These are phyloP conservation scores for Blastobotrys petasosporus DNA, from an alignment of 1,139 yeast genomes.

Conservation along the genomic window DNA sequence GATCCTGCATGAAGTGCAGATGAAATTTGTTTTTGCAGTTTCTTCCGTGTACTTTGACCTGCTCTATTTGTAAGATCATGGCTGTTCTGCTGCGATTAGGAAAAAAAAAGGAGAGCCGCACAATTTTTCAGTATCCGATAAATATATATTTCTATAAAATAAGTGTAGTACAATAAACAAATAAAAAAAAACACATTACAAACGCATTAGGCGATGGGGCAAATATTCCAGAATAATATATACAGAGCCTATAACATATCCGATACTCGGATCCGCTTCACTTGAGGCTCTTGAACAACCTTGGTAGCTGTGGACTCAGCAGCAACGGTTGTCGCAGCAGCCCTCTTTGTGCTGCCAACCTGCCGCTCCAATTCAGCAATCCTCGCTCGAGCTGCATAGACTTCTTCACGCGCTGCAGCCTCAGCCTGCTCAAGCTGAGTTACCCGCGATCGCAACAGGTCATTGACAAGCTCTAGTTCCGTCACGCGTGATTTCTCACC, in stretches of 20 bases:
- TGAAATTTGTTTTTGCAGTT: too few species aligned
- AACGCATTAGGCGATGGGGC: too few species aligned
- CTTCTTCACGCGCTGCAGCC: constrained; percentile 30
- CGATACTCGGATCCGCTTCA: constrained; percentile 23
- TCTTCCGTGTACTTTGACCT: too few species aligned
- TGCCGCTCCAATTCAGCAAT: constrained; percentile 11
- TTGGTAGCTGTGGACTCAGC: constrained; percentile 10
- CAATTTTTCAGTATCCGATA: neutral
- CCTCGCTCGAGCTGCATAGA: constrained; percentile 26
- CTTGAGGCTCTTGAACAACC: constrained; percentile 9
- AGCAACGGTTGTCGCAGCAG: constrained; percentile 12
- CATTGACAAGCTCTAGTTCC: constrained; percentile 84
- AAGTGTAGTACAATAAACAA: neutral
- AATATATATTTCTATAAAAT: neutral
- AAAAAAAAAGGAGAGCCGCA: neutral
- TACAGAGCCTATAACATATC: constrained; percentile 17
- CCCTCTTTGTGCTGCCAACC: constrained; percentile 19
- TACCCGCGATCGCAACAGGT: constrained; percentile 71
- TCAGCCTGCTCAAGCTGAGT: constrained; percentile 73
- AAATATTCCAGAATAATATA: constrained; percentile 1
- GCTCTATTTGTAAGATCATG: too few species aligned
- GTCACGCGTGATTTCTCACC: constrained; percentile 33
- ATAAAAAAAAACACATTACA: neutral
- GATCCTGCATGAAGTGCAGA: too few species aligned
- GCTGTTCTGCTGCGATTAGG: too few species aligned